Percentiles rank a stretch among this genome's conserved stretches.
These are phyloP conservation scores for Apophysomyces ossiformis DNA, from an alignment of 371 early-diverging fungal species.

Conservation along the genomic window DNA sequence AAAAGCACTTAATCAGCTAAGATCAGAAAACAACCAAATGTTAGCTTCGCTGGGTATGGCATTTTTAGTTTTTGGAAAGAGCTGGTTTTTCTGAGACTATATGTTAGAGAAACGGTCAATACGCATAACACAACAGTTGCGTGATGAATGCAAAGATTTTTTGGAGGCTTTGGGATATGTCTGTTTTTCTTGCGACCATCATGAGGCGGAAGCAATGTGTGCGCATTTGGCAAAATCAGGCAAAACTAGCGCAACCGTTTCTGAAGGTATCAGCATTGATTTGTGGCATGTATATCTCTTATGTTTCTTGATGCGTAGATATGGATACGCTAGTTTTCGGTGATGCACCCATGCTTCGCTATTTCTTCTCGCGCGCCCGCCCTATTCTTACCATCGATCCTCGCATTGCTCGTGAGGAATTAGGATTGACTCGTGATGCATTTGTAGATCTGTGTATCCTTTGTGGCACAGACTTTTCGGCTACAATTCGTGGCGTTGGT, in stretches of 20 bases:
- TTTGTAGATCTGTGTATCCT: slow-evolving; percentile 80
- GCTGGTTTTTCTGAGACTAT: background rate
- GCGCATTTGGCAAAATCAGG: slow-evolving; percentile 55
- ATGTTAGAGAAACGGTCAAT: slow-evolving; percentile 57
- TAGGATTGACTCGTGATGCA: slow-evolving; percentile 56
- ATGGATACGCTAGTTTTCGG: slow-evolving; percentile 66
- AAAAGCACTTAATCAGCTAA: slow-evolving; percentile 22
- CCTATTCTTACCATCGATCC: slow-evolving; percentile 61
- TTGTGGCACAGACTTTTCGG: slow-evolving; percentile 82
- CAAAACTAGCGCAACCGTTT: slow-evolving; percentile 60
- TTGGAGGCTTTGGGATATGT: slow-evolving; percentile 57
- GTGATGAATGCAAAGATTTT: slow-evolving; percentile 56
- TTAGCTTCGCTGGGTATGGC: slow-evolving; percentile 34
- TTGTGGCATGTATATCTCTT: too few relatives aligned
- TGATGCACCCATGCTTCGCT: slow-evolving; percentile 56
- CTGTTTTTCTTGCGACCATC: slow-evolving; percentile 47
- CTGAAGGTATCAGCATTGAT: slow-evolving; percentile 57
- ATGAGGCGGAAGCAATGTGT: slow-evolving; percentile 77
- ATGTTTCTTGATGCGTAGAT: slow-evolving; percentile 24
- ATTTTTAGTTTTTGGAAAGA: slow-evolving; percentile 19
- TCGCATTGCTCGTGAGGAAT: slow-evolving; percentile 46
- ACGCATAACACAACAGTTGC: slow-evolving; percentile 52
- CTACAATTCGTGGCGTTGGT: slow-evolving; percentile 68
- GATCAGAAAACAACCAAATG: slow-evolving; percentile 31
- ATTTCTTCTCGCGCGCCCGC: slow-evolving; percentile 43